A percentile compares a stretch with the other conserved stretches of the same genome.
These are phyloP conservation scores for Anthoceros angustus DNA, from an alignment of 225 moss, liverwort and hornwort genomes.

Conservation along the genomic window DNA sequence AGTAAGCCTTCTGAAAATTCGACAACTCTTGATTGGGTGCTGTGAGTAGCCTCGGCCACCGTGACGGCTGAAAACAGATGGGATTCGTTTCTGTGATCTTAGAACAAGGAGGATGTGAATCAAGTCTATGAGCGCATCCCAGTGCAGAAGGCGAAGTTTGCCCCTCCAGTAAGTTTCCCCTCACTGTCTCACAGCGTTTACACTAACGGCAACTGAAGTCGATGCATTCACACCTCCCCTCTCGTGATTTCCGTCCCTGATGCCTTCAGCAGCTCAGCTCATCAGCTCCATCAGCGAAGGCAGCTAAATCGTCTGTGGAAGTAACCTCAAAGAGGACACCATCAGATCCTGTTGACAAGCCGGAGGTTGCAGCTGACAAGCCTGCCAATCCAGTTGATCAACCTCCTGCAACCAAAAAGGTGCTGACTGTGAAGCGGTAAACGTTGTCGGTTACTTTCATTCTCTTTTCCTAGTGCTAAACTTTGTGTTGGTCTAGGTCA, in stretches of 20 bases:
- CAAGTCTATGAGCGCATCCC: slow-evolving; percentile 21
- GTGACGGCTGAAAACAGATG: background rate
- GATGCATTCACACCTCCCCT: slow-evolving; percentile 8
- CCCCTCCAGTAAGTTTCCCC: slow-evolving; percentile 18
- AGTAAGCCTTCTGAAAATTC: background rate
- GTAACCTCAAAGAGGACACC: slow-evolving; percentile 7
- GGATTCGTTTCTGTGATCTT: background rate
- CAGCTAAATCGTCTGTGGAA: slow-evolving; percentile 3
- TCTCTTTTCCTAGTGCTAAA: no score
- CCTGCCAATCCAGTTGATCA: background rate
- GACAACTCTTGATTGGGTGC: background rate
- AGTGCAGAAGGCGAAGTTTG: slow-evolving; percentile 22
- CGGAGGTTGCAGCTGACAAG: background rate
- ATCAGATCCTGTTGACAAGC: background rate
- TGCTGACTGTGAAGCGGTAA: no score
- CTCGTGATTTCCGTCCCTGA: background rate
- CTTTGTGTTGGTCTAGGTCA: no score
- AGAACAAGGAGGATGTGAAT: slow-evolving; percentile 15
- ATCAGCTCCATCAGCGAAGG: slow-evolving; percentile 7
- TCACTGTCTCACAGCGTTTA: background rate
- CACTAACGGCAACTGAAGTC: slow-evolving; percentile 7
- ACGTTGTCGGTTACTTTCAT: no score
- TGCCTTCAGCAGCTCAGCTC: slow-evolving; percentile 10
- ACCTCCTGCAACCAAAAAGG: background rate
- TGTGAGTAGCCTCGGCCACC: background rate